Base-by-base conservation (phyloP, 257 asterid species). In the Sherardia arvensis region DNA sequence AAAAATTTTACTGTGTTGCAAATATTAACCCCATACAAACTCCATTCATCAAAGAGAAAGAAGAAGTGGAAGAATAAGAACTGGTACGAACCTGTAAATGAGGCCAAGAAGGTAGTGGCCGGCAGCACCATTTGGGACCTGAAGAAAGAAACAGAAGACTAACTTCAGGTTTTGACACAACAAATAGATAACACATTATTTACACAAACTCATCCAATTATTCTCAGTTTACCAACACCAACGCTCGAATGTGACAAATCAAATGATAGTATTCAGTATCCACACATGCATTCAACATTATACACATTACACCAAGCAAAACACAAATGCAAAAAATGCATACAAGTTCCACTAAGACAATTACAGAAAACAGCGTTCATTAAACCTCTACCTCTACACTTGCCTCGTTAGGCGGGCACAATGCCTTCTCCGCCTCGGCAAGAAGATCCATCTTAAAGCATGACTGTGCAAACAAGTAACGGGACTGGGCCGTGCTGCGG, bases 91-190 rank as follows among this genome's bases (percentile, higher is more conserved):
- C 98, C 98, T 91, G 86, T 85, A 89, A 67, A 92, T 79, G 68
- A 92, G 97, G 61, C 99, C 97, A 73, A 92, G 96, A 64, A 92
- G 99, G 74, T 80, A 89, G 75, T 92, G 99, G 49, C 99, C 97
- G 49, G 97, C 85, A 43, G 99, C 99, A 74, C 99, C 99, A 76
- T 89, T 92, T 30, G 99, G 99, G 75, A 92, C 93, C 97, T 88
- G 78, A 69, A 66, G 12, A 79, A 64, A 38, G 62, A 68, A 62
- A 54, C 32, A 18, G 45, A 56, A 61, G n/a, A 64, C 30, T 60
- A 74, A 54, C 75, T 53, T 65, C 38, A 65, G 28, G 48, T n/a
- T 34, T 20, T 21, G 61, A 47, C 63, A 38, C 43, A 11, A 49
- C 43, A 55, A 54, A 30, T 40, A 64, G 28, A 7, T 12, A 57